Base-by-base conservation (phyloP, 2,329 filamentous ascomycete genomes). In the Monilinia fructicola region DNA sequence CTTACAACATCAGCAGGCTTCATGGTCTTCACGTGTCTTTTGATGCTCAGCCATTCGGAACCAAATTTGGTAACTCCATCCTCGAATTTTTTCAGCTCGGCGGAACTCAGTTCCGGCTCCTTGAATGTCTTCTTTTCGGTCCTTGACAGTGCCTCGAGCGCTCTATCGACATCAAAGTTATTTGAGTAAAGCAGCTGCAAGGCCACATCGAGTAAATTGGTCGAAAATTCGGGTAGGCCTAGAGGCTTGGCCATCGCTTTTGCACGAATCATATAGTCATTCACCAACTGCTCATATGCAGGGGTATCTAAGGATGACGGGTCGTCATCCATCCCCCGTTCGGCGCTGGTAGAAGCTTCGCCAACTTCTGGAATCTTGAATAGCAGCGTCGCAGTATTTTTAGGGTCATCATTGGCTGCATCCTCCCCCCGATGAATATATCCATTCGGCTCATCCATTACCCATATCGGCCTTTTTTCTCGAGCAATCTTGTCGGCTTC, bases 41-140 rank as follows among this genome's bases (percentile, higher is more conserved):
- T 92, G 68, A 98, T 90, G 56, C 85, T 85, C 71, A 92, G 86
- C 73, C 96, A 87, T 78, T 99, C 95, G 0, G 94, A 97, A 28
- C 95, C 95, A 75, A 90, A 96, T 76, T 95, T 97, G 56, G 86
- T 81, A 14, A 99, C 91, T 52, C 87, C 95, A 75, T 97, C 93
- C 75, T 97, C 95, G 73, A 98, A 98, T 68, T 90, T 90, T 78
- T 95, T 95, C 69, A 91, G 81, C 76, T 99, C 93, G 42, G 90
- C 83, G 11, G 91, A 82, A 54, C 83, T 91, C 60, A 96, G 79
- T 66, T 91, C 87, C 0, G 95, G 95, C 76, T 98, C 93, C 73
- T 93, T 93, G 73, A 98, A 88, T 61, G 87, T 87, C 46, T 85
- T 83, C 68, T 87, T 87, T 68, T 93, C 87, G 14, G 88, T 81